Evolutionary conservation across 768 basidiomycete species (phyloP), one percentile per base, ranked within the genome.

Genomic region (Roridomyces roridus): DNA sequence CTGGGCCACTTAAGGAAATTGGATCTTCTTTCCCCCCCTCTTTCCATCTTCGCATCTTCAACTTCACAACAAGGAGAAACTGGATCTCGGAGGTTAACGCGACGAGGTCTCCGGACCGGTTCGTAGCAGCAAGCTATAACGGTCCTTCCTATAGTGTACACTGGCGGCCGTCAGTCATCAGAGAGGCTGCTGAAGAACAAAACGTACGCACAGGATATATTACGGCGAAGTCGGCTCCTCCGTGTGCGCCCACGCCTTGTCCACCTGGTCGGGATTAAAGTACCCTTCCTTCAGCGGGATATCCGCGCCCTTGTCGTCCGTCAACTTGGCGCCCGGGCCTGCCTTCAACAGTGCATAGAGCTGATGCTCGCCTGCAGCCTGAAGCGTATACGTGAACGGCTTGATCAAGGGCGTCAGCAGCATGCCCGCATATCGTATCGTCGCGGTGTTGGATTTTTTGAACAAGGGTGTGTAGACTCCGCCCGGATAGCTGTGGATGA

Each of bases 401-500:
- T 46, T 39, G 25, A 62, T 21, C 3, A 62, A 17, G 15, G 51
- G 54, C n/a, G n/a, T n/a, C 40, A 40, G 14, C 20, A 62, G 34
- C 9, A 46, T 2, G 11, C 31, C 14, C 18, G 14, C 8, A 14
- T 14, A 8, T 46, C 21, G 25, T 54, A 10, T 28, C 45, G 7
- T 1, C 25, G 29, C 6, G 55, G 40, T 34, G 47, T 57, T 40
- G 24, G 60, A 62, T 1, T 46, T 4, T 31, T 49, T 54, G 40
- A 46, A 12, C 15, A 49, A 18, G 21, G 37, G 42, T n/a, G 55
- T 40, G 26, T 34, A 34, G 21, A 62, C 60, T 9, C 12, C 31
- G 6, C 60, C 60, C 0, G 78, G 77, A 39, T 55, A 65, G 4
- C 70, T 52, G 55, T 79, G 78, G 20, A 74, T 69, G 62, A 80